Evolutionary conservation across 345 rosid species (phyloP).

Genomic region (Eucalyptus sp.): DNA sequence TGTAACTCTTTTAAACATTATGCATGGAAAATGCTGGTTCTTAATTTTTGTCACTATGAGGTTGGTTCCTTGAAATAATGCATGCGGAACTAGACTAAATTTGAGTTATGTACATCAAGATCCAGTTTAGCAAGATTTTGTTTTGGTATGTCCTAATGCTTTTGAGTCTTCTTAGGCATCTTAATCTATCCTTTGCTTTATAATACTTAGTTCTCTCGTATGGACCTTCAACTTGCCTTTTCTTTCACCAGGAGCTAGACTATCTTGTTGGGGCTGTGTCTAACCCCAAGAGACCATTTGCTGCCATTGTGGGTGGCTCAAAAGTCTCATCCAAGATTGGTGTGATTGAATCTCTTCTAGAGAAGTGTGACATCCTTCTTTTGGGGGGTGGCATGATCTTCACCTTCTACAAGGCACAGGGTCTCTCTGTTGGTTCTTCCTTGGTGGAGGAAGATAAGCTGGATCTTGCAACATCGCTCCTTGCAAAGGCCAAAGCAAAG

Average conservation of each 20-base stretch:
- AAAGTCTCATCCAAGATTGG: slow-evolving; percentile 96
- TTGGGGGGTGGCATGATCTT: slow-evolving; percentile 95
- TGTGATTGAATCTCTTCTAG: slow-evolving; percentile 81
- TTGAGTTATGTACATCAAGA: not conserved
- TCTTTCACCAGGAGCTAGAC: slow-evolving; percentile 60
- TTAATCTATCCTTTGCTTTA: not conserved
- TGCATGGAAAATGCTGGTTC: not conserved
- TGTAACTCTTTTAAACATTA: not conserved
- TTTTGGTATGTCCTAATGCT: not conserved
- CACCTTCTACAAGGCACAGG: slow-evolving; percentile 27
- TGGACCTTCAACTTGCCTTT: not conserved
- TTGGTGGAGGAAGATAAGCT: slow-evolving; percentile 55
- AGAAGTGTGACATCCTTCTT: slow-evolving; percentile 53
- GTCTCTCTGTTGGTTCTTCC: slow-evolving; percentile 69
- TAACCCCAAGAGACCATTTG: slow-evolving; percentile 89
- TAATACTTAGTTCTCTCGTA: not conserved
- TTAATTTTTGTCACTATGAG: not conserved
- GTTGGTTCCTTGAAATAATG: not conserved
- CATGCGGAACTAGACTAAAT: not conserved
- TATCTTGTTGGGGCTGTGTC: slow-evolving; percentile 93
- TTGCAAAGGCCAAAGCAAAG: slow-evolving; percentile 72
- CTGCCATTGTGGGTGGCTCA: slow-evolving; percentile 94
- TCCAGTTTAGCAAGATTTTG: not conserved
- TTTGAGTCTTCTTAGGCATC: not conserved
- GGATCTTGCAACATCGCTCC: slow-evolving; percentile 47